A percentile compares a stretch with the other conserved stretches of the same genome.
Evolutionary conservation across 352 stramenopile species (phyloP).

Genomic region (Phytophthora aleatoria): DNA sequence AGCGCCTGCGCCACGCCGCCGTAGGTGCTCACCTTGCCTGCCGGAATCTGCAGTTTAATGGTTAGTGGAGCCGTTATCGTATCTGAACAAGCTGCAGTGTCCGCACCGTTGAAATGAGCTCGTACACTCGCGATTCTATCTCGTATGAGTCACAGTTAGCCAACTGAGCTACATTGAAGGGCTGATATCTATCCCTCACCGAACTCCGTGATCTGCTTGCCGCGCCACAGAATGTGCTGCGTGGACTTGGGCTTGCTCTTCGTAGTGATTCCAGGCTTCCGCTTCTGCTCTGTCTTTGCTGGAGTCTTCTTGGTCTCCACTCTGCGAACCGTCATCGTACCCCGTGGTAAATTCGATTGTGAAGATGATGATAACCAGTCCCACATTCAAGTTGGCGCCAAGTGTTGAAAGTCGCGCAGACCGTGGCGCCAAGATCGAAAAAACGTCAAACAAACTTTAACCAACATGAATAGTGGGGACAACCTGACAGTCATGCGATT

Average conservation of each 20-base stretch:
- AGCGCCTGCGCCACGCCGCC: slow-evolving; percentile 64
- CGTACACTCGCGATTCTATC: slow-evolving; percentile 68
- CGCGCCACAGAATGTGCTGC: slow-evolving; percentile 71
- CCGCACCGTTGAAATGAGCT: slow-evolving; percentile 74
- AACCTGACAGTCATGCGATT: slow-evolving; percentile 22
- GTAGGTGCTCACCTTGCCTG: slow-evolving; percentile 84
- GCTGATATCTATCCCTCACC: slow-evolving; percentile 7
- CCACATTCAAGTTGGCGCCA: slow-evolving; percentile 26
- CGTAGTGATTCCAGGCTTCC: slow-evolving; percentile 14
- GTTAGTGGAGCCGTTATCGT: background rate
- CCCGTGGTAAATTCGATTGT: slow-evolving; percentile 17
- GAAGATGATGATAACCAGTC: slow-evolving; percentile 12
- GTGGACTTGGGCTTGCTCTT: slow-evolving; percentile 39
- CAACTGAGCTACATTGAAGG: background rate
- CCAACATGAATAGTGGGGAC: background rate
- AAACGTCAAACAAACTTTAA: background rate
- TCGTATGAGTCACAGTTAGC: background rate
- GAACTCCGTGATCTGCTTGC: slow-evolving; percentile 73
- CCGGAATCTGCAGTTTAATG: slow-evolving; percentile 53
- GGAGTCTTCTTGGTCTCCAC: slow-evolving; percentile 26
- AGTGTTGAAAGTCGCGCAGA: slow-evolving; percentile 10
- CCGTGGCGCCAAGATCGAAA: slow-evolving; percentile 19
- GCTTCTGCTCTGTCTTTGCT: slow-evolving; percentile 16
- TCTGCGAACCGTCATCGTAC: slow-evolving; percentile 26
- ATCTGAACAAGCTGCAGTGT: background rate